A percentile compares a stretch with the other conserved stretches of the same genome.
phyloP scores from a whole-genome alignment of 2,329 filamentous ascomycete species.

The Alternaria postmessia region DNA sequence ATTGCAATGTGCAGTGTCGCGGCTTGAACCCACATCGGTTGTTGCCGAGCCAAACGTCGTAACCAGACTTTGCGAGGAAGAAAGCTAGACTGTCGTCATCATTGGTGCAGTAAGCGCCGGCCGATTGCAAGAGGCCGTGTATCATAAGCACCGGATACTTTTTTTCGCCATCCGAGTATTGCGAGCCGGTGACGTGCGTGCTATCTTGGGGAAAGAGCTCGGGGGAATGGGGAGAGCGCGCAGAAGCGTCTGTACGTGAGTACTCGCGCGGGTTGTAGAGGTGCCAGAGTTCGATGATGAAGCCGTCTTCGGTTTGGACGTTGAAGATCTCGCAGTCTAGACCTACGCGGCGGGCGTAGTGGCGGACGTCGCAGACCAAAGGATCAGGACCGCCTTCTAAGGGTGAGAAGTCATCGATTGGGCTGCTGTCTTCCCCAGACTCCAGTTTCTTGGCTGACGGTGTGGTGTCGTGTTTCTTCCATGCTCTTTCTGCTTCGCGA shows the following conservation, averaged over 20 bases:
- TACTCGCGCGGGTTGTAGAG: constrained; percentile 85
- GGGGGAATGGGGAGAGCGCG: constrained; percentile 65
- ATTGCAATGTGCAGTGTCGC: constrained; percentile 73
- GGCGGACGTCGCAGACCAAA: constrained; percentile 78
- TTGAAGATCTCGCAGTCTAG: constrained; percentile 83
- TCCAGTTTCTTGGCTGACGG: constrained; percentile 45
- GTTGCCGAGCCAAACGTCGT: constrained; percentile 95
- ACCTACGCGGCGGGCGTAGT: constrained; percentile 88
- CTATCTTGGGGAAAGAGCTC: constrained; percentile 64
- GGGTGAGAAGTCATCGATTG: constrained; percentile 69
- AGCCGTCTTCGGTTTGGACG: constrained; percentile 93
- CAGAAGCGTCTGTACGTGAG: constrained; percentile 57
- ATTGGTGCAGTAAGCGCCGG: constrained; percentile 88
- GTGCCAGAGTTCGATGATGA: constrained; percentile 88
- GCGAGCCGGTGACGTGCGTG: constrained; percentile 32
- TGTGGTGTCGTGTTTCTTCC: constrained; percentile 59
- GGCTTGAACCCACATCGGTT: constrained; percentile 88
- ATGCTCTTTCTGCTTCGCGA: constrained; percentile 66
- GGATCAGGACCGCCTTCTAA: constrained; percentile 83
- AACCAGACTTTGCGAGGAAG: constrained; percentile 89
- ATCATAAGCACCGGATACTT: constrained; percentile 88
- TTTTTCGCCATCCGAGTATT: constrained; percentile 53
- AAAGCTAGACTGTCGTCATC: constrained; percentile 91
- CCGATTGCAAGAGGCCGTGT: constrained; percentile 86
- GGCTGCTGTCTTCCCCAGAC: constrained; percentile 49